A percentile compares a stretch with the other conserved stretches of the same genome.
These are phyloP conservation scores for Pseudogymnoascus sp. DNA, from an alignment of 2,329 filamentous ascomycete species.

Conservation along the genomic window DNA sequence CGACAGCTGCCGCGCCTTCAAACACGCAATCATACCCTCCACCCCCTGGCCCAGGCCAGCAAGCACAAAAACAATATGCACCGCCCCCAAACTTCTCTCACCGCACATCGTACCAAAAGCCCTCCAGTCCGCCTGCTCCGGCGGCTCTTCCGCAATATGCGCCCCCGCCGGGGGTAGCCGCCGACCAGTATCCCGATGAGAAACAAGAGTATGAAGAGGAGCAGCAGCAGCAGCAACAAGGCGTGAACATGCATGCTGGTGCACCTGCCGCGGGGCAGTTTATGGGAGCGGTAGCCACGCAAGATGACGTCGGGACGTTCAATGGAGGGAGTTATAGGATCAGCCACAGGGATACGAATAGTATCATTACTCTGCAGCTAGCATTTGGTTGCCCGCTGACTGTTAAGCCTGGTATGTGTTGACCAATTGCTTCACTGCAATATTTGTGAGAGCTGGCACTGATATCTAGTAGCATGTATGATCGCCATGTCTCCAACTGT, in stretches of 20 bases:
- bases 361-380: slow-evolving; percentile 78
- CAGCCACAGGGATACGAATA: slow-evolving; percentile 86
- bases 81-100: slow-evolving; percentile 27
- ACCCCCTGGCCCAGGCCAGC: neutral
- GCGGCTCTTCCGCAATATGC: neutral
- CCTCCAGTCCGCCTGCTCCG: slow-evolving; percentile 13
- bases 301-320: slow-evolving; percentile 91
- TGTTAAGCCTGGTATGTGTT: slow-evolving; percentile 61
- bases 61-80: slow-evolving; percentile 16
- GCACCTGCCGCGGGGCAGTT: slow-evolving; percentile 45
- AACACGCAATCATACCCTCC: slow-evolving; percentile 4
- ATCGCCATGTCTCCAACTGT: slow-evolving; percentile 90
- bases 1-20: neutral
- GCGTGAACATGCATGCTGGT: slow-evolving; percentile 31
- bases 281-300: slow-evolving; percentile 50
- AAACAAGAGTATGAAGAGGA: slow-evolving; percentile 3
- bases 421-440: neutral
- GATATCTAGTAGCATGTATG: slow-evolving; percentile 59
- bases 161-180: neutral
- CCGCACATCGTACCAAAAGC: slow-evolving; percentile 28
- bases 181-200: neutral
- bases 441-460: neutral
- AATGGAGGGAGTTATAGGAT: slow-evolving; percentile 93
- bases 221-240: neutral
- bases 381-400: slow-evolving; percentile 79